Conservation (phyloP, 2,329 filamentous ascomycete genomes). For the Blastomyces gilchristii region DNA sequence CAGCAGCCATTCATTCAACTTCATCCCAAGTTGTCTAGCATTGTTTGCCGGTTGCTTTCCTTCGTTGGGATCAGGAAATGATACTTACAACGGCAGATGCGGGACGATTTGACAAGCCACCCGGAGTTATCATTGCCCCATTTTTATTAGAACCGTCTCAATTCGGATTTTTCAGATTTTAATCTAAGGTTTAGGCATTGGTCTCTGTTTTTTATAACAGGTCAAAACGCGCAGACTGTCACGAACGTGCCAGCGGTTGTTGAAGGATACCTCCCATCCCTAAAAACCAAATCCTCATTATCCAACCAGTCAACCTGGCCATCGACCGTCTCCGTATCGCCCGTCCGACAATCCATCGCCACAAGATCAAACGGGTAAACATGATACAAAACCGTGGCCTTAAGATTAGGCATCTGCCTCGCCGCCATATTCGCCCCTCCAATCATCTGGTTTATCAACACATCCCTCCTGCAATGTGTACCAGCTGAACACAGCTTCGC, state of each 20-base stretch:
- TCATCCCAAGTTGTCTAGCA: not conserved
- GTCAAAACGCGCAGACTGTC: not conserved
- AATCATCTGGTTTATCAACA: conserved; percentile 8
- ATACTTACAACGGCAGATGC: not conserved
- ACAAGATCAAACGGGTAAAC: not conserved
- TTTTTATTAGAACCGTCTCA: not conserved
- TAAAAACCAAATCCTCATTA: conserved; percentile 5
- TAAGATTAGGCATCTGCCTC: conserved; percentile 5
- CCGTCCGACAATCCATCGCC: conserved; percentile 7
- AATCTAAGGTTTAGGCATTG: not conserved
- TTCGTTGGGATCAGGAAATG: not conserved
- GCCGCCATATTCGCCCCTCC: not conserved
- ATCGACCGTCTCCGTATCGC: not conserved
- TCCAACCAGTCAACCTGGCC: conserved; percentile 7
- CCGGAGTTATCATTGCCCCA: not conserved
- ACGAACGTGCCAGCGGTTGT: not conserved
- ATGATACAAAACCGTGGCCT: conserved; percentile 6
- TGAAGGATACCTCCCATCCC: not conserved
- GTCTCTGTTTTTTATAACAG: not conserved
- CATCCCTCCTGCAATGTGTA: not conserved
- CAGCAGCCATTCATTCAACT: not conserved
- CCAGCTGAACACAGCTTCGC: not conserved
- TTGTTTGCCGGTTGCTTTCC: not conserved
- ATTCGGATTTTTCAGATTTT: not conserved
- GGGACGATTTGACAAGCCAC: not conserved